Conservation (phyloP, 257 asterid species). For the Solanum piurae region DNA sequence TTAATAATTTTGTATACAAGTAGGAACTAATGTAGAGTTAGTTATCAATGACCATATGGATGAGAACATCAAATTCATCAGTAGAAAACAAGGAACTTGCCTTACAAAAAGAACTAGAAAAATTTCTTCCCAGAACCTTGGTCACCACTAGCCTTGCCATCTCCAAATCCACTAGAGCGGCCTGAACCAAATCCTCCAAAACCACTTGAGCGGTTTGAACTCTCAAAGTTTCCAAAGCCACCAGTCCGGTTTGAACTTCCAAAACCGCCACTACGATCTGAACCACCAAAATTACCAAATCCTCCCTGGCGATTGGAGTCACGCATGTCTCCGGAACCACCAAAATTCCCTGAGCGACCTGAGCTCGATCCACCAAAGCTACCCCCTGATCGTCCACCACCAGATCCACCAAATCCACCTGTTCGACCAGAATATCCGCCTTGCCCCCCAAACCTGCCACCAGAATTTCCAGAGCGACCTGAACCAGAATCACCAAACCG, state of each 20-base stretch:
- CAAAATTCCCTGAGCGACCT: background rate
- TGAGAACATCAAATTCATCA: background rate
- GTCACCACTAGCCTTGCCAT: conserved; percentile 8
- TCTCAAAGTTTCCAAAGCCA: conserved; percentile 36
- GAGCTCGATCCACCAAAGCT: conserved; percentile 2
- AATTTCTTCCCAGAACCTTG: conserved; percentile 13
- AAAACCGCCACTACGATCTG: conserved; percentile 31
- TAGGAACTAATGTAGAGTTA: background rate
- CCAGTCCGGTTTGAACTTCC: conserved; percentile 36
- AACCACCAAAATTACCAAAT: conserved; percentile 36
- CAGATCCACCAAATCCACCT: conserved; percentile 43
- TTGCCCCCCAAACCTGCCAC: conserved; percentile 23
- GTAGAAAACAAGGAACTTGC: background rate
- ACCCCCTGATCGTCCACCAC: conserved; percentile 28
- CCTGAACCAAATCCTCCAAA: conserved; percentile 21
- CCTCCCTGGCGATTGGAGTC: conserved; percentile 24
- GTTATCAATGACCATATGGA: background rate
- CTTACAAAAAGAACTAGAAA: conserved; percentile 5
- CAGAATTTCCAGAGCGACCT: conserved; percentile 44
- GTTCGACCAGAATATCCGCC: conserved; percentile 19
- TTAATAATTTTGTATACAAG: background rate
- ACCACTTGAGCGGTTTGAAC: conserved; percentile 21
- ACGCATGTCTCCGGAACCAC: conserved; percentile 7
- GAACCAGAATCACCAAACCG: conserved; percentile 50
- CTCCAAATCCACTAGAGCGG: conserved; percentile 8